These are phyloP conservation scores for Hemisphaericaspora subhashii DNA, from an alignment of 1,139 yeast genomes.

Conservation along the genomic window DNA sequence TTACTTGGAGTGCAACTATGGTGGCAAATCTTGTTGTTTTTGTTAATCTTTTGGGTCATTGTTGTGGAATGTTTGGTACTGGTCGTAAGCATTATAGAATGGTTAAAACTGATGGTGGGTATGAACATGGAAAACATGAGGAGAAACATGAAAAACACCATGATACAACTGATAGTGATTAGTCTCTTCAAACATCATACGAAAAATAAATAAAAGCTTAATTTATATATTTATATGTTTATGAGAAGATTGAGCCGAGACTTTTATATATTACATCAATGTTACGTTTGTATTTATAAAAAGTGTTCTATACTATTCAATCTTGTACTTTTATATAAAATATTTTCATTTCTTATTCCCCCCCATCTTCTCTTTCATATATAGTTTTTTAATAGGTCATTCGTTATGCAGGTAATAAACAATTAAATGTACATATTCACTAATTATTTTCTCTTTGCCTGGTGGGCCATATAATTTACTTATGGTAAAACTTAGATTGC, in stretches of 20 bases:
- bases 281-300: neutral
- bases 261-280: neutral
- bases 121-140: conserved; percentile 21
- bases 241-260: conserved; percentile 1
- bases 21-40: conserved; percentile 36
- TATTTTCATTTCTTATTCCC: neutral
- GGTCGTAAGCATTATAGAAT: conserved; percentile 33
- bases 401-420: neutral
- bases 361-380: too few species aligned
- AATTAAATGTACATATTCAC: neutral
- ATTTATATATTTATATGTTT: conserved; percentile 3
- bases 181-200: neutral
- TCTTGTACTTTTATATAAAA: too few species aligned
- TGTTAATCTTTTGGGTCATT: conserved; percentile 43
- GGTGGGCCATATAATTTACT: too few species aligned
- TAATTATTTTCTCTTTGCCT: neutral
- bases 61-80: conserved; percentile 42
- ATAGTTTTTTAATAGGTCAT: neutral
- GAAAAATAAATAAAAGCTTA: conserved; percentile 1
- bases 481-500: too few species aligned
- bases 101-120: conserved; percentile 27
- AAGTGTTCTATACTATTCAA: too few species aligned
- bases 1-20: conserved; percentile 41
- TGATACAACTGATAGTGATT: conserved; percentile 3
- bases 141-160: conserved; percentile 6